Conservation (phyloP, 129 eudicot species). For the Lactuca sativa region DNA sequence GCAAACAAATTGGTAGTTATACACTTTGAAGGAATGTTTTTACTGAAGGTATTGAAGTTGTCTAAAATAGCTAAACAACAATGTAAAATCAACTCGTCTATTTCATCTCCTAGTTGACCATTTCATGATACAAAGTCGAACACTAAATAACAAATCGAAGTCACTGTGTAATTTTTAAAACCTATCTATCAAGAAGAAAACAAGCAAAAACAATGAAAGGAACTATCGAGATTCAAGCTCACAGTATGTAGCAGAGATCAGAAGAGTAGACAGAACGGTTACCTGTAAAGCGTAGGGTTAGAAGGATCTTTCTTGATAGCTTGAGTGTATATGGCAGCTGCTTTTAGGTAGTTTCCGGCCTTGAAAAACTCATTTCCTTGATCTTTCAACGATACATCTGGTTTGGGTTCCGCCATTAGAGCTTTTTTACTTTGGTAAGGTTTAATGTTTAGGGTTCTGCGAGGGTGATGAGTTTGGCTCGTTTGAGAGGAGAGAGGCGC, state of each 20-base stretch:
- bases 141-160: neutral
- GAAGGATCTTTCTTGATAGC: constrained; percentile 93
- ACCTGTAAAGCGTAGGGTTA: constrained; percentile 88
- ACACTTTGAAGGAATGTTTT: neutral
- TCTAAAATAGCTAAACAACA: constrained; percentile 1
- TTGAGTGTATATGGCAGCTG: constrained; percentile 97
- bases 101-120: neutral
- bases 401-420: constrained; percentile 65
- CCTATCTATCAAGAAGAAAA: constrained; percentile 6
- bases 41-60: neutral
- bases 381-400: constrained; percentile 64
- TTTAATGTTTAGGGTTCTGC: constrained; percentile 28
- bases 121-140: constrained; percentile 1
- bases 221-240: constrained; percentile 1
- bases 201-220: neutral
- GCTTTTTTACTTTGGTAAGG: neutral
- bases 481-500: neutral
- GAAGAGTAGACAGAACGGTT: neutral
- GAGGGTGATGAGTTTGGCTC: neutral
- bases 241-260: neutral
- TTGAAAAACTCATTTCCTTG: constrained; percentile 88
- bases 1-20: neutral
- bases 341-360: constrained; percentile 89
- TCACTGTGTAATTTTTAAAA: constrained; percentile 13
- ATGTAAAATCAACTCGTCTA: neutral